These are phyloP conservation scores for Ganoderma boninense DNA, from an alignment of 1,284 basidiomycete genomes.

Conservation along the genomic window DNA sequence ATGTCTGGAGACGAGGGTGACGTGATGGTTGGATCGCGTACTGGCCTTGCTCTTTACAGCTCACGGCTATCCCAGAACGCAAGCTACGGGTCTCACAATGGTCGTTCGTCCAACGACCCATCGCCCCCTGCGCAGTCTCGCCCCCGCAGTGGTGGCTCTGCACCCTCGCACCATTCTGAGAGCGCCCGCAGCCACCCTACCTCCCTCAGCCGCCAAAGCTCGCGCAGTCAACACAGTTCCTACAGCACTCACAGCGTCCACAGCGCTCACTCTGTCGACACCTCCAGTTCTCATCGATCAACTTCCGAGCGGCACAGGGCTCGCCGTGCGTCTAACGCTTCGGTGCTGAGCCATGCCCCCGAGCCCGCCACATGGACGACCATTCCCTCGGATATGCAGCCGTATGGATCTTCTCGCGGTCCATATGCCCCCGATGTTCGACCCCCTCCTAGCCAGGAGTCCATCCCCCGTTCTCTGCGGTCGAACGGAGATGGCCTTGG, in stretches of 20 bases:
- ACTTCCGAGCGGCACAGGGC: constrained; percentile 12
- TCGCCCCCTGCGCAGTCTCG: constrained; percentile 17
- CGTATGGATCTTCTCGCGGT: constrained; percentile 19
- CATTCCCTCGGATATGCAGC: constrained; percentile 19
- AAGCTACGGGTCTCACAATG: constrained; percentile 10
- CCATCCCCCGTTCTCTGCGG: constrained; percentile 28
- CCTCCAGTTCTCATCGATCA: constrained; percentile 15
- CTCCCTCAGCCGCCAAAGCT: constrained; percentile 7
- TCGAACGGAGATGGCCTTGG: constrained; percentile 9
- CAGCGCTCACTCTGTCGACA: neutral
- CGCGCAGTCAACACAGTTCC: constrained; percentile 14
- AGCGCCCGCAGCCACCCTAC: constrained; percentile 19
- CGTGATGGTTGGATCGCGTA: constrained; percentile 28
- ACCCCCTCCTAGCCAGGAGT: constrained; percentile 24
- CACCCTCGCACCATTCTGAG: constrained; percentile 23
- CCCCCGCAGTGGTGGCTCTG: constrained; percentile 23
- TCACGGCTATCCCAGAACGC: constrained; percentile 26
- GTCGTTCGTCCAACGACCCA: constrained; percentile 14
- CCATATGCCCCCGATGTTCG: constrained; percentile 17
- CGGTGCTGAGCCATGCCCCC: constrained; percentile 5
- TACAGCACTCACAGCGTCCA: constrained; percentile 4
- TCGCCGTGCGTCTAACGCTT: constrained; percentile 22
- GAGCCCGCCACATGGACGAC: constrained; percentile 18
- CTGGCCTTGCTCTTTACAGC: constrained; percentile 32
- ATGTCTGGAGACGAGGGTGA: constrained; percentile 24